phyloP scores from a whole-genome alignment of 768 basidiomycete genomes.

The Calocera viscosa region DNA sequence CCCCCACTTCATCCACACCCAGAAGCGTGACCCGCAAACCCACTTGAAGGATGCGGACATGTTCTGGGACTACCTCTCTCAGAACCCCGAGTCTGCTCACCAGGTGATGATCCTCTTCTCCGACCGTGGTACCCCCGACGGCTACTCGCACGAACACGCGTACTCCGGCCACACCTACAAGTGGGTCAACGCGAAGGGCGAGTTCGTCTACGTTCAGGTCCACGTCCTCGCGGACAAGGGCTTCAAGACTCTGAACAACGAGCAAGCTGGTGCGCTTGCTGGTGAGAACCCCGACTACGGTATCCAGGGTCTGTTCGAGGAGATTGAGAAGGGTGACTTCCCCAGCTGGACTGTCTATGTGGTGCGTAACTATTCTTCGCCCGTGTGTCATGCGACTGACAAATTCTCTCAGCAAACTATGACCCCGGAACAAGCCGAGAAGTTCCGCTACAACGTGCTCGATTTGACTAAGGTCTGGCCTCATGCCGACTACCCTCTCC shows the following conservation, averaged over 20 bases:
- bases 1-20: conserved; percentile 36
- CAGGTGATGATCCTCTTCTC: conserved; percentile 35
- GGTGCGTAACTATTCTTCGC: background rate
- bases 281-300: conserved; percentile 41
- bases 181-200: conserved; percentile 24
- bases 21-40: conserved; percentile 64
- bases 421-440: conserved; percentile 83
- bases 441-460: conserved; percentile 69
- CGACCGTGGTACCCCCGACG: conserved; percentile 33
- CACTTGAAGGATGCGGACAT: conserved; percentile 78
- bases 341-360: conserved; percentile 26
- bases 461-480: conserved; percentile 60
- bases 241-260: conserved; percentile 53
- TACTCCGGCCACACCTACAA: conserved; percentile 52
- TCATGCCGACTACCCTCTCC: conserved; percentile 30
- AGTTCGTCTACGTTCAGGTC: conserved; percentile 19
- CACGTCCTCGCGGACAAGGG: conserved; percentile 23
- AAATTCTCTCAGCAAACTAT: conserved; percentile 57
- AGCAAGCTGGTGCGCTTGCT: conserved; percentile 49
- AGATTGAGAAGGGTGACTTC: conserved; percentile 31
- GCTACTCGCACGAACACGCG: conserved; percentile 74
- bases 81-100: conserved; percentile 34
- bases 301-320: conserved; percentile 31
- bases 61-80: conserved; percentile 45
- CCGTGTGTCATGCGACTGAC: background rate